phyloP scores from a whole-genome alignment of 2,329 filamentous ascomycete genomes.

The Stemphylium beticola region DNA sequence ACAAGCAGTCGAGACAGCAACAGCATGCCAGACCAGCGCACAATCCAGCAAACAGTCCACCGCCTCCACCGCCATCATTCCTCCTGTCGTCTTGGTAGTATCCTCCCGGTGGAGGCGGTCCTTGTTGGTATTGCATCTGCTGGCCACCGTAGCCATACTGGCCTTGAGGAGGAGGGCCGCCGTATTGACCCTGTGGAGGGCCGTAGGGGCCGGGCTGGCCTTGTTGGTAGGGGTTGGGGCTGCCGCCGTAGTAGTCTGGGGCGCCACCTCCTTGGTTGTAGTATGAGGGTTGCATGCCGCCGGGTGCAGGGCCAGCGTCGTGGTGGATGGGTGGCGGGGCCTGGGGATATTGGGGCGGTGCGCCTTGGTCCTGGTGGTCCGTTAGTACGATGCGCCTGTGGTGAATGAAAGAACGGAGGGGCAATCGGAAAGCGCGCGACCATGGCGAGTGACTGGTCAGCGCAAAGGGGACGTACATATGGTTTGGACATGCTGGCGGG shows the following conservation, averaged over 20 bases:
- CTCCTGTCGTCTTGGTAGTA: constrained; percentile 49
- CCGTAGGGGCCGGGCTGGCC: constrained; percentile 27
- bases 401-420: background rate
- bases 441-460: background rate
- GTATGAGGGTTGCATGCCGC: constrained; percentile 23
- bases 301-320: constrained; percentile 33
- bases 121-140: constrained; percentile 46
- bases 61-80: constrained; percentile 34
- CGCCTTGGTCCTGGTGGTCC: constrained; percentile 17
- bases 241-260: constrained; percentile 29
- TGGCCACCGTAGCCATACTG: constrained; percentile 40
- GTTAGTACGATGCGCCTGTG: background rate
- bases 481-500: constrained; percentile 9
- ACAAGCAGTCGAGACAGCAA: constrained; percentile 60
- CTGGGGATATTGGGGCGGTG: constrained; percentile 45
- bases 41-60: constrained; percentile 52
- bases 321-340: constrained; percentile 41
- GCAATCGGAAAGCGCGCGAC: background rate
- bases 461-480: constrained; percentile 6
- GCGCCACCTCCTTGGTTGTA: constrained; percentile 24
- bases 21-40: constrained; percentile 57
- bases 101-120: constrained; percentile 43
- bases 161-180: constrained; percentile 26
- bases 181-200: constrained; percentile 24
- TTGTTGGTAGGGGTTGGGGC: constrained; percentile 33